A percentile compares a stretch with the other conserved stretches of the same genome.
phyloP scores from a whole-genome alignment of 164 flowering plant species.

The Nelumbo lutea region DNA sequence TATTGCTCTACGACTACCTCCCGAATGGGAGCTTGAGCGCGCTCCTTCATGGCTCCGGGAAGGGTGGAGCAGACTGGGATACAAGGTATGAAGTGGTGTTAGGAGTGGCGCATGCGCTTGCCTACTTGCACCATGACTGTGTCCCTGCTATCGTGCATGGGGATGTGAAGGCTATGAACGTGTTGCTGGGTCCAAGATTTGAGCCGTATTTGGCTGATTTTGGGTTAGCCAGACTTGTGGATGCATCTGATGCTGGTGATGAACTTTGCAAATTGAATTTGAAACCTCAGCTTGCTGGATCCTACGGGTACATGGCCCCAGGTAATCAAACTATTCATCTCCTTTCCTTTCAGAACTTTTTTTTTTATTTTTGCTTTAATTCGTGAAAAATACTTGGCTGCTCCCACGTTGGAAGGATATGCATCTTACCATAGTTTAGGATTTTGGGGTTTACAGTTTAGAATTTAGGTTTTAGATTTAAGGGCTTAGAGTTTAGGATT shows the following conservation, averaged over 20 bases:
- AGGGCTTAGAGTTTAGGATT: too few species aligned
- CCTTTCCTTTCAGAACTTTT: not conserved
- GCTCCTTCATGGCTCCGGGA: conserved; percentile 64
- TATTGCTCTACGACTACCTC: conserved; percentile 78
- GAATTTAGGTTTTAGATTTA: too few species aligned
- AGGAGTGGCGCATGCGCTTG: conserved; percentile 84
- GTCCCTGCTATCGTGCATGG: conserved; percentile 90
- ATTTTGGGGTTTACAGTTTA: too few species aligned
- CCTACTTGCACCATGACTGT: conserved; percentile 95
- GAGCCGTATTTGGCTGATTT: conserved; percentile 88
- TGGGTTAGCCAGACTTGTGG: conserved; percentile 71
- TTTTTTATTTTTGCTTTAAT: not conserved
- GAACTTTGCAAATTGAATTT: conserved; percentile 26
- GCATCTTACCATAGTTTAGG: too few species aligned
- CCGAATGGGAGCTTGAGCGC: conserved; percentile 89
- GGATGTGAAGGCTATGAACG: conserved; percentile 94
- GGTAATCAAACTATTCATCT: conserved; percentile 37
- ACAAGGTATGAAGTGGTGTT: conserved; percentile 58
- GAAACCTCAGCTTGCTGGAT: conserved; percentile 78
- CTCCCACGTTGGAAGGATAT: too few species aligned
- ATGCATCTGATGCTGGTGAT: conserved; percentile 9
- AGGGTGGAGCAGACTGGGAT: conserved; percentile 84
- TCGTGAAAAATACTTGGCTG: too few species aligned
- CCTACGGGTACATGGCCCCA: conserved; percentile 99
- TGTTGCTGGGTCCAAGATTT: conserved; percentile 54